These are phyloP conservation scores for Pythium sp. DNA, from an alignment of 352 stramenopile species.

Conservation along the genomic window DNA sequence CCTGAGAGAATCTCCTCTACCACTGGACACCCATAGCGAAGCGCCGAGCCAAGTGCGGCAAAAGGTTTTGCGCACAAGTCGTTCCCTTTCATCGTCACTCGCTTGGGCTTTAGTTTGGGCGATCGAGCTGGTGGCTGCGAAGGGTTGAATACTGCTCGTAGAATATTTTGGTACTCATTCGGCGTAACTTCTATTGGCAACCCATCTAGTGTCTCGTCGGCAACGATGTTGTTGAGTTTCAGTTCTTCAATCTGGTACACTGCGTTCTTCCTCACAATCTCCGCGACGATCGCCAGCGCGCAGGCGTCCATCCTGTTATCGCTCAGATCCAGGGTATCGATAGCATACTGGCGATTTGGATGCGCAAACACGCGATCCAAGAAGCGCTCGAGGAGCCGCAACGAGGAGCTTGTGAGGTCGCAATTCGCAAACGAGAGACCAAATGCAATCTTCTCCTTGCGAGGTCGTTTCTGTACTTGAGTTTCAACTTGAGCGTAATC, in stretches of 20 bases:
- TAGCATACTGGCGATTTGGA: not conserved
- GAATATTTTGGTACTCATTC: not conserved
- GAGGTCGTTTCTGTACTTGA: not conserved
- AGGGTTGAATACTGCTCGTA: not conserved
- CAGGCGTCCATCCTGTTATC: not conserved
- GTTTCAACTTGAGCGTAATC: not conserved
- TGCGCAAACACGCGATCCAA: slow-evolving; percentile 5
- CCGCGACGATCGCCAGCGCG: slow-evolving; percentile 1
- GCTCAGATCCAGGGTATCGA: slow-evolving; percentile 9
- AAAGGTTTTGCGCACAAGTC: slow-evolving; percentile 8
- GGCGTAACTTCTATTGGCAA: not conserved
- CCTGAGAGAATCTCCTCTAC: slow-evolving; percentile 6
- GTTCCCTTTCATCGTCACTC: slow-evolving; percentile 9
- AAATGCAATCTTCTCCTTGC: not conserved
- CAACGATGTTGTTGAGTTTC: slow-evolving; percentile 13
- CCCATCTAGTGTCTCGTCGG: not conserved
- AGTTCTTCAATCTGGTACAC: slow-evolving; percentile 4
- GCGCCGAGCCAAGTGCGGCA: slow-evolving; percentile 5
- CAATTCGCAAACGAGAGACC: slow-evolving; percentile 10
- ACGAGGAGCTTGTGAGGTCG: not conserved
- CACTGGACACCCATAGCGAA: not conserved
- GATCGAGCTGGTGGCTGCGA: not conserved
- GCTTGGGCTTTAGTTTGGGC: not conserved
- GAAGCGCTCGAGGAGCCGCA: not conserved
- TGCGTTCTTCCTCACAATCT: not conserved